Conservation (phyloP, 768 basidiomycete species). For the Botryobasidium botryosum region DNA sequence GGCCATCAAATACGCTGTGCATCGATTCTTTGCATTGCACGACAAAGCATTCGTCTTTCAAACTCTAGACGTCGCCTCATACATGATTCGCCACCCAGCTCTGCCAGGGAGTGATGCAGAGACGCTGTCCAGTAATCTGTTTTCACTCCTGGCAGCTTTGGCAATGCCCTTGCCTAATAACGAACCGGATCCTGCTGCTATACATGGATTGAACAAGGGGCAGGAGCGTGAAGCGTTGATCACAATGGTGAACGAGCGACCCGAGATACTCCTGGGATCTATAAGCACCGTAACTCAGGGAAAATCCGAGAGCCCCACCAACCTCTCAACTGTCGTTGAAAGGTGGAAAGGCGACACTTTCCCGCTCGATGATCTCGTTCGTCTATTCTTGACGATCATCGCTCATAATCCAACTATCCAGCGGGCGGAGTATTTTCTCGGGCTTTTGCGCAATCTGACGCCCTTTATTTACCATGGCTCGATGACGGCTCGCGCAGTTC, state of each 20-base stretch:
- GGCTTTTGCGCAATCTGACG: constrained; percentile 37
- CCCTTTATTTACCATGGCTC: constrained; percentile 44
- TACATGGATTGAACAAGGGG: constrained; percentile 40
- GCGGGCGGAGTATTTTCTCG: constrained; percentile 54
- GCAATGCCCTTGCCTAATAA: constrained; percentile 25
- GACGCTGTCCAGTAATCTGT: constrained; percentile 40
- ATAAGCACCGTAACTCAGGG: too few relatives aligned
- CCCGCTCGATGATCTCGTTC: constrained; percentile 45
- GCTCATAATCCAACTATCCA: constrained; percentile 51
- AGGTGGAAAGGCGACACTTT: constrained; percentile 37
- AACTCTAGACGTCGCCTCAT: constrained; percentile 43
- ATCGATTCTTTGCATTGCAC: constrained; percentile 59
- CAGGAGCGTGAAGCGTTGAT: constrained; percentile 60
- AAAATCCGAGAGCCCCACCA: too few relatives aligned
- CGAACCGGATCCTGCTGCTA: constrained; percentile 44
- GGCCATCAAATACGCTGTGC: constrained; percentile 55
- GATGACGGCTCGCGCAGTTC: constrained; percentile 31
- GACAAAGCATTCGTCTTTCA: constrained; percentile 61
- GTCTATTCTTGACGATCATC: constrained; percentile 62
- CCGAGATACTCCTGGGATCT: constrained; percentile 44
- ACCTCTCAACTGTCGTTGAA: constrained; percentile 31
- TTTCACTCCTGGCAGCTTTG: constrained; percentile 40
- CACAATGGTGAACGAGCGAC: constrained; percentile 51
- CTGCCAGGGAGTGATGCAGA: constrained; percentile 22
- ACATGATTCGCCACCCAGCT: constrained; percentile 32